phyloP scores from a whole-genome alignment of 805 yeast species.

The Candida rishiriensis region DNA sequence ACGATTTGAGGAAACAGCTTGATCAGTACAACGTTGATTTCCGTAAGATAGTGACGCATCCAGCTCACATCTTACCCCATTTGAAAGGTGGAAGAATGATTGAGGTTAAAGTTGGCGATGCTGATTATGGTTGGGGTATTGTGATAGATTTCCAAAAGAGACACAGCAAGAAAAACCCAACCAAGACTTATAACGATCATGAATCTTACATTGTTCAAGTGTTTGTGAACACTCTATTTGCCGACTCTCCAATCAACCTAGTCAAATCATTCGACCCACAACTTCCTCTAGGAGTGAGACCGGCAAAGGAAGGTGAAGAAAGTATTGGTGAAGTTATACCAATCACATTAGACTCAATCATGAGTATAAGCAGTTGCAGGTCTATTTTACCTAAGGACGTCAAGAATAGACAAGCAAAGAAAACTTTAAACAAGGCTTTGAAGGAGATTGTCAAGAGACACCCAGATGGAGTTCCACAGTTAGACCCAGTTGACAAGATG shows the following conservation, averaged over 20 bases:
- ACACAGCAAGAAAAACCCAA: constrained; percentile 46
- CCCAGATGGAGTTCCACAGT: constrained; percentile 85
- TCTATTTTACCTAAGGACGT: constrained; percentile 75
- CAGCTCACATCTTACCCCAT: constrained; percentile 78
- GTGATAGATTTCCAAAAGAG: constrained; percentile 76
- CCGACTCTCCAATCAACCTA: constrained; percentile 79
- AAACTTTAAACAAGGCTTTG: constrained; percentile 63
- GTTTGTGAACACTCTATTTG: constrained; percentile 69
- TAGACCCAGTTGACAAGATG: constrained; percentile 92
- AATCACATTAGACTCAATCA: constrained; percentile 73
- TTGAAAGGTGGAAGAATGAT: constrained; percentile 86
- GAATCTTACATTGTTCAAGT: constrained; percentile 88
- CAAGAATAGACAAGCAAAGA: constrained; percentile 53
- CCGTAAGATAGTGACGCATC: constrained; percentile 82
- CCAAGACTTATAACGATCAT: constrained; percentile 68
- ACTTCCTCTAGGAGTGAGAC: constrained; percentile 87
- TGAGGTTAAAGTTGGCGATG: constrained; percentile 53
- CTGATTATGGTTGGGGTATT: constrained; percentile 96
- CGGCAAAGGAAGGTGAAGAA: constrained; percentile 69
- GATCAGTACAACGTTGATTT: constrained; percentile 69
- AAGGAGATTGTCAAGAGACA: constrained; percentile 77
- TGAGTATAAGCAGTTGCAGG: constrained; percentile 72
- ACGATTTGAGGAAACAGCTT: constrained; percentile 72
- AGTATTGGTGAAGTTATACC: constrained; percentile 77
- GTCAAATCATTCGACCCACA: constrained; percentile 72